Base-by-base conservation (phyloP, 2,329 filamentous ascomycete genomes). In the Zymoseptoria tritici region DNA sequence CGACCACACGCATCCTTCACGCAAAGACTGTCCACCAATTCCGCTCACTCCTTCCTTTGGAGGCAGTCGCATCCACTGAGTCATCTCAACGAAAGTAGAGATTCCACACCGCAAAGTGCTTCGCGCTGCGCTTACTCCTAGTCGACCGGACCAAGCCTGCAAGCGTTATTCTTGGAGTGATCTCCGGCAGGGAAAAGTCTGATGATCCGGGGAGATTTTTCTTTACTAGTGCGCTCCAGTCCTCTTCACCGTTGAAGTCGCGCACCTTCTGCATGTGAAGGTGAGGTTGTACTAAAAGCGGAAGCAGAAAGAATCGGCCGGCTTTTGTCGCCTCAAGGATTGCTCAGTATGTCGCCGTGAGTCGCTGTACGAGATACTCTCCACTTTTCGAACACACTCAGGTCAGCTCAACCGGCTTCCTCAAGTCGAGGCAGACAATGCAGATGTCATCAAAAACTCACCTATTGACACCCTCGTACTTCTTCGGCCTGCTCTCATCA, bases 311-410 rank as follows among this genome's bases (percentile, higher is more conserved):
- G 4, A 42, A 6, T 16, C 36, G 9, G 36, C 16, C 36, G 36
- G 36, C 36, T 42, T 13, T 42, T 2, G 21, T 42, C 36, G 36
- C 36, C 36, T 29, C 26, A 29, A 8, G 2, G 16, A 16, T 2
- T 42, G 16, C 19, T 65, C 62, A 69, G 52, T 70, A 80, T 2
- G 92, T 97, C 13, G 89, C 87, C 4, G 85, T 81, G 71, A 97
- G 75, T 64, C 92, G 85, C 77, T 88, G 84, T 8, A 90, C 84
- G 53, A 97, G 75, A 71, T 96, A 97, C 13, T 94, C 84, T 2
- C 90, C 90, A 67, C 87, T 88, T 54, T 20, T 29, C 22, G 11
- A 52, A 6, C 13, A 46, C 36, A 46, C 13, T 11, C 6, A 2
- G 36, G 36, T 46, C 36, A 46, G 36, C 36, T 46, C 36, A n/a